Conservation (phyloP, 768 basidiomycete genomes). For the Pleurotus sapidus region DNA sequence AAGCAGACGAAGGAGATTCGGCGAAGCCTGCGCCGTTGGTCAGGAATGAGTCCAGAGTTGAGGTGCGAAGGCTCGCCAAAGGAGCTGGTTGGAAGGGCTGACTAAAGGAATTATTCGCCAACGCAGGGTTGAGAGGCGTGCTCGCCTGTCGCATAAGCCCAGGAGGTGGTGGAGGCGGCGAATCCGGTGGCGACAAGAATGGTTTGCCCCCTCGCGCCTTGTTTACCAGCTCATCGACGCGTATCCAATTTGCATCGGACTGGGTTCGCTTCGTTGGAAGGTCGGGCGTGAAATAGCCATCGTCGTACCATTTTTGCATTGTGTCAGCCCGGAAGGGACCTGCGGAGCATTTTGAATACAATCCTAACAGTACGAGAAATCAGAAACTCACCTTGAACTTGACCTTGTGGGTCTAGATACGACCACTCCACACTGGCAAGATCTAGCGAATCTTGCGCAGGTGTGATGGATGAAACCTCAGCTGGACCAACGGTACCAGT, state of each 20-base stretch:
- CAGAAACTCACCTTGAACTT: slow-evolving; percentile 70
- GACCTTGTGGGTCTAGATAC: slow-evolving; percentile 90
- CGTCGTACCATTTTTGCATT: slow-evolving; percentile 95
- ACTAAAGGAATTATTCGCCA: slow-evolving; percentile 38
- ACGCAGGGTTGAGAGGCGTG: slow-evolving; percentile 41
- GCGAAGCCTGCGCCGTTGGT: slow-evolving; percentile 52
- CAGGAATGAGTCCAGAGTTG: slow-evolving; percentile 65
- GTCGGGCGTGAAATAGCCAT: slow-evolving; percentile 82
- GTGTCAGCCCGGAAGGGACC: slow-evolving; percentile 86
- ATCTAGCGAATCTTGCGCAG: slow-evolving; percentile 46
- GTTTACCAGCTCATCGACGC: slow-evolving; percentile 57
- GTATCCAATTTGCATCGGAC: slow-evolving; percentile 64
- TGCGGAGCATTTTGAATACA: slow-evolving; percentile 24
- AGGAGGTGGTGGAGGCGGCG: slow-evolving; percentile 49
- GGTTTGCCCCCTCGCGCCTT: slow-evolving; percentile 53
- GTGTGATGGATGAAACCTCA: slow-evolving; percentile 27
- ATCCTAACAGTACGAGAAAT: slow-evolving; percentile 2
- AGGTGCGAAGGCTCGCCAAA: slow-evolving; percentile 51
- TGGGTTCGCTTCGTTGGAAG: slow-evolving; percentile 83
- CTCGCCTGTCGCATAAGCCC: slow-evolving; percentile 49
- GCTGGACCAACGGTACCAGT: slow-evolving; percentile 13
- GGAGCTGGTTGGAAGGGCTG: slow-evolving; percentile 66
- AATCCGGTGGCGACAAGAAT: slow-evolving; percentile 53
- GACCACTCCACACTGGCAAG: slow-evolving; percentile 76
- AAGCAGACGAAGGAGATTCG: slow-evolving; percentile 73